Evolutionary conservation across 2,329 filamentous ascomycete species (phyloP), one percentile per base, ranked within the genome.

Genomic region (Fusarium sp.): DNA sequence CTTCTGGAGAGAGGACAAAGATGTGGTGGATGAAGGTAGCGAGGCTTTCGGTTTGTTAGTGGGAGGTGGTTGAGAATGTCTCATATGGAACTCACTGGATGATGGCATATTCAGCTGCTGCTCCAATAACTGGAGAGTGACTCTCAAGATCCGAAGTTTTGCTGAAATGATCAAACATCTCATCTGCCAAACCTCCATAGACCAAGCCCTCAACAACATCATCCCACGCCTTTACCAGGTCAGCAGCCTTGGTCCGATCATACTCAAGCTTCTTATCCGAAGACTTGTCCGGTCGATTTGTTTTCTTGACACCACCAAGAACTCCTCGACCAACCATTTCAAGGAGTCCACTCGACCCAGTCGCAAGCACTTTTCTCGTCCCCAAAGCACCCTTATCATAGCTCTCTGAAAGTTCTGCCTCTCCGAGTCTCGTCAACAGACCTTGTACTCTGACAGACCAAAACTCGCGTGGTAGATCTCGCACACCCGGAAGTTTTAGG

Each of bases 311-410:
- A 0, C 92, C 93, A 1, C 89, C 92, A 20, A 94, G 82, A 39
- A 89, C 85, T 12, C 91, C 93, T 69, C 93, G 84, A 1, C 89
- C 90, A 18, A 93, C 83, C 78, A 91, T 90, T 82, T 95, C 93
- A 61, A 94, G 85, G 64, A 95, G 81, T 12, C 90, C 89, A 41
- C 92, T 92, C 15, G 91, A 87, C 0, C 91, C 93, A 12, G 93
- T 94, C 1, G 93, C 89, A 55, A 96, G 82, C 26, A 92, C 93
- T 83, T 94, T 95, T 58, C 93, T 87, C 67, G 91, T 90, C 2
- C 93, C 93, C 74, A 96, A 83, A 1, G 90, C 87, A 20, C 92
- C 93, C 81, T 94, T 94, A 80, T 96, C 93, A 78, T 95, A 96
- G 79, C 92, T 94, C 81, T 96, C 93, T 3, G 92, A 94, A 38